A percentile compares a stretch with the other conserved stretches of the same genome.
Conservation (phyloP, 352 stramenopile genomes). For the Pythium aphanidermatum region DNA sequence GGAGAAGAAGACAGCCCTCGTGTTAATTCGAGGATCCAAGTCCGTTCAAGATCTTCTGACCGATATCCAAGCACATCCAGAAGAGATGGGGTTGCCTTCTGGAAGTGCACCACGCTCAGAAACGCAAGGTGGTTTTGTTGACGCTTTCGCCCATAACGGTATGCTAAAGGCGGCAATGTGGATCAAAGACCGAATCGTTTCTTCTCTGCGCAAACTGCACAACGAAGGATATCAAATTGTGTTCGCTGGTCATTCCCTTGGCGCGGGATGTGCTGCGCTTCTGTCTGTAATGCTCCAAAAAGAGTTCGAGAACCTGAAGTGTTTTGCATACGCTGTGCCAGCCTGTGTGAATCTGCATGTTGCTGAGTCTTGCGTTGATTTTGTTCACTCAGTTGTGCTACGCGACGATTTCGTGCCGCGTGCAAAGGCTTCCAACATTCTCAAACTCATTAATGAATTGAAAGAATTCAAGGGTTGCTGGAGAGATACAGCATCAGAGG, state of each 20-base stretch:
- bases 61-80: conserved; percentile 77
- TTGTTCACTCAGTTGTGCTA: conserved; percentile 81
- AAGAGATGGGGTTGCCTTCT: conserved; percentile 53
- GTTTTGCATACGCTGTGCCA: conserved; percentile 82
- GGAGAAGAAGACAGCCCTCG: conserved; percentile 69
- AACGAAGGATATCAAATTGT: conserved; percentile 78
- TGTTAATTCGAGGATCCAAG: conserved; percentile 81
- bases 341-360: conserved; percentile 78
- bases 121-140: conserved; percentile 62
- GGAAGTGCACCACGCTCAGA: conserved; percentile 33
- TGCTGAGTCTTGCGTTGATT: conserved; percentile 67
- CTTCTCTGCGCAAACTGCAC: conserved; percentile 64
- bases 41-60: conserved; percentile 83
- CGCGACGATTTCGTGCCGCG: conserved; percentile 83
- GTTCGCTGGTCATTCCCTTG: conserved; percentile 75
- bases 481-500: conserved; percentile 71
- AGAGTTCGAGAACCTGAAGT: conserved; percentile 75
- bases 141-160: conserved; percentile 82
- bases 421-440: conserved; percentile 77
- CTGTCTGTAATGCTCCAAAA: conserved; percentile 83
- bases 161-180: conserved; percentile 85
- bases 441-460: conserved; percentile 67
- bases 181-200: conserved; percentile 81
- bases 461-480: conserved; percentile 80
- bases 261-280: conserved; percentile 66